phyloP scores from a whole-genome alignment of 306 rosid species.

The Rosa multiflora region DNA sequence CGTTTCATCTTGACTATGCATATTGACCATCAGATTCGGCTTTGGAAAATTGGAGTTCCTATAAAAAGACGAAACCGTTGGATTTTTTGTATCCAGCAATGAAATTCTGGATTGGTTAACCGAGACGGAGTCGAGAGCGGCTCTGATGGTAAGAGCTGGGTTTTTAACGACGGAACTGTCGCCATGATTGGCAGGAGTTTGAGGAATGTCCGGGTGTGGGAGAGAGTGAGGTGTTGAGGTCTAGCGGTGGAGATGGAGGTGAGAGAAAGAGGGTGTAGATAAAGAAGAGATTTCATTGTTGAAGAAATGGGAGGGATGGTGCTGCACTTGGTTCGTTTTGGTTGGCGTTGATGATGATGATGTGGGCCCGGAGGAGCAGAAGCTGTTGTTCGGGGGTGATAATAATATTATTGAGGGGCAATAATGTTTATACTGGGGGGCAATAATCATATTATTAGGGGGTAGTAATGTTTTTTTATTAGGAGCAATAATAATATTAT shows the following conservation, averaged over 20 bases:
- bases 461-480: too few species aligned
- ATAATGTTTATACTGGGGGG: too few species aligned
- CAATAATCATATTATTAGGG: too few species aligned
- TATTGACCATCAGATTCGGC: slow-evolving; percentile 63
- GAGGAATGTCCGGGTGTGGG: slow-evolving; percentile 7
- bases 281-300: slow-evolving; percentile 60
- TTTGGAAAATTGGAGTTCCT: slow-evolving; percentile 43
- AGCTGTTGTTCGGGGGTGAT: too few species aligned
- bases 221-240: slow-evolving; percentile 24
- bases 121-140: slow-evolving; percentile 48
- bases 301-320: neutral
- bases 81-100: slow-evolving; percentile 59
- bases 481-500: too few species aligned
- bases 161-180: slow-evolving; percentile 27
- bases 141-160: slow-evolving; percentile 28
- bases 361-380: neutral
- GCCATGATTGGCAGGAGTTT: slow-evolving; percentile 31
- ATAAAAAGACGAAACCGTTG: slow-evolving; percentile 71
- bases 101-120: slow-evolving; percentile 56
- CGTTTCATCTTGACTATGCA: too few species aligned
- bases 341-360: neutral
- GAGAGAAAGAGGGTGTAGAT: slow-evolving; percentile 38
- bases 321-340: neutral
- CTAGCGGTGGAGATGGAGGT: slow-evolving; percentile 30
- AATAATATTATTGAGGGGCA: too few species aligned